These are phyloP conservation scores for Ricinus communis DNA, from an alignment of 345 rosid species.

Conservation along the genomic window DNA sequence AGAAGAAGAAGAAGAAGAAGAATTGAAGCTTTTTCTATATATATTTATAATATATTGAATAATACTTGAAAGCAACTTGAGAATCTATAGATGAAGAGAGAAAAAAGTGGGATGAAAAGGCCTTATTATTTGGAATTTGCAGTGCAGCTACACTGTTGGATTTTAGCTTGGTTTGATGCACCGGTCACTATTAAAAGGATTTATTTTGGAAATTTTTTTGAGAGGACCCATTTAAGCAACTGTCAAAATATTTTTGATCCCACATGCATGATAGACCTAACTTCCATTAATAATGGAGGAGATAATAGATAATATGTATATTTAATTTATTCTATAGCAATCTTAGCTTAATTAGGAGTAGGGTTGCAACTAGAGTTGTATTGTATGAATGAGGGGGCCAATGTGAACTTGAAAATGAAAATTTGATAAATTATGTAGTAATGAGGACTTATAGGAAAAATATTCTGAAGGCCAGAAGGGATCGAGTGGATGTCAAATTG, in stretches of 20 bases:
- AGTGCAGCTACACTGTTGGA: conserved; percentile 40
- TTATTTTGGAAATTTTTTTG: conserved; percentile 31
- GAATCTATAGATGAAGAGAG: conserved; percentile 30
- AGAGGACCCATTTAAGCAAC: conserved; percentile 33
- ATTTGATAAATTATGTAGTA: not conserved
- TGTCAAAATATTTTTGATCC: conserved; percentile 29
- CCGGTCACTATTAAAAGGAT: conserved; percentile 24
- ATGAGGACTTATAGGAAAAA: not conserved
- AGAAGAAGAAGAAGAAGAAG: conserved; percentile 13
- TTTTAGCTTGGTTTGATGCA: conserved; percentile 29
- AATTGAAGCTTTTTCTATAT: conserved; percentile 12
- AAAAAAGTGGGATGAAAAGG: conserved; percentile 35
- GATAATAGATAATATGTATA: not conserved
- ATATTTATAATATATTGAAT: conserved; percentile 20
- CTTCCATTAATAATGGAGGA: conserved; percentile 13
- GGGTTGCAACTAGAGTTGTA: not conserved
- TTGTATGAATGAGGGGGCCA: not conserved
- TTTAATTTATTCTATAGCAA: not conserved
- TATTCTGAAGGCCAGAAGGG: no score
- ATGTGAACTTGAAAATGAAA: not conserved
- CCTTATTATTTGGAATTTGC: conserved; percentile 42
- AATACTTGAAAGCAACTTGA: conserved; percentile 32
- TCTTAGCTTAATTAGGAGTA: not conserved
- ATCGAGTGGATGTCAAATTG: no score
- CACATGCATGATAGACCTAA: conserved; percentile 31